Conservation (phyloP, 805 yeast genomes). For the Priceomyces fermenticarens region DNA sequence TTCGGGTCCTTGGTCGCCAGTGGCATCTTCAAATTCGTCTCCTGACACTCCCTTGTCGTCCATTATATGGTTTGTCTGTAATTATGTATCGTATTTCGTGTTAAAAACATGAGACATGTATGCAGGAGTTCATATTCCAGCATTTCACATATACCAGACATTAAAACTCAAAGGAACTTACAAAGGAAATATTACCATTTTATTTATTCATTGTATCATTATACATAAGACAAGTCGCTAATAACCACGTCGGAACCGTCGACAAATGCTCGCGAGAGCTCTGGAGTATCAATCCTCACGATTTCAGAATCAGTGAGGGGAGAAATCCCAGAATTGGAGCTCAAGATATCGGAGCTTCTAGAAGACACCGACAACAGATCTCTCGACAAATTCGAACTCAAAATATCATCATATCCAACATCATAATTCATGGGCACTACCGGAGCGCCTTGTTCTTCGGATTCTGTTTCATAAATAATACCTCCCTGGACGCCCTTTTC, state of each 20-base stretch:
- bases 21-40: constrained; percentile 23
- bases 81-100: too few relatives aligned
- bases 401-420: constrained; percentile 17
- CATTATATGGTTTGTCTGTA: too few relatives aligned
- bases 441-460: not conserved
- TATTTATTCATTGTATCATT: too few relatives aligned
- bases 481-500: constrained; percentile 64
- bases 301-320: constrained; percentile 21
- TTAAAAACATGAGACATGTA: too few relatives aligned
- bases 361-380: constrained; percentile 12
- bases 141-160: too few relatives aligned
- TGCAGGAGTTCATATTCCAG: too few relatives aligned
- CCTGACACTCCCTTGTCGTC: constrained; percentile 10
- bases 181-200: too few relatives aligned
- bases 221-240: constrained; percentile 6
- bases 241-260: constrained; percentile 7
- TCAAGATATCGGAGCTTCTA: constrained; percentile 13
- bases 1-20: not conserved
- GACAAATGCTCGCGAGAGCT: not conserved
- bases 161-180: too few relatives aligned
- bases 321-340: constrained; percentile 7
- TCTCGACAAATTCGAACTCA: constrained; percentile 16
- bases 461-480: constrained; percentile 37
- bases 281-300: constrained; percentile 12
- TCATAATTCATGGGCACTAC: not conserved